phyloP scores from a whole-genome alignment of 1,284 basidiomycete species.

The Mrakiaceae sp. region DNA sequence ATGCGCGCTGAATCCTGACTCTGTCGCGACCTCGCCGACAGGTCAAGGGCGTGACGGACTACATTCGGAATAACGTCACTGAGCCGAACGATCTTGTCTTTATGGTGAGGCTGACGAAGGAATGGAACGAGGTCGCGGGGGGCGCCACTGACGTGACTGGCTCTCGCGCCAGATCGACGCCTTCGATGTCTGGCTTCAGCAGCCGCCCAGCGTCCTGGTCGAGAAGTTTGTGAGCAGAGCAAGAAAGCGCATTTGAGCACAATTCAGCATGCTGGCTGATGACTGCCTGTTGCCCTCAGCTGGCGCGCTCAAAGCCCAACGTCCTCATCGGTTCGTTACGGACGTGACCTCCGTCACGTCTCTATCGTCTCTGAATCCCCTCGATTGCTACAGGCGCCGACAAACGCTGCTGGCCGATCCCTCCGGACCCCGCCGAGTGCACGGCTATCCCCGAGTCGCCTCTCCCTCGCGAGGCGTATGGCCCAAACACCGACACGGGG shows the following conservation, averaged over 20 bases:
- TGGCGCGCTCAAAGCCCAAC: too few species aligned
- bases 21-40: not conserved
- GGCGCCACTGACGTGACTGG: too few species aligned
- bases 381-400: not conserved
- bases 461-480: not conserved
- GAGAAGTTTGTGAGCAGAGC: not conserved
- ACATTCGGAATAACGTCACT: slow-evolving; percentile 3
- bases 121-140: too few species aligned
- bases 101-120: not conserved
- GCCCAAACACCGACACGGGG: not conserved
- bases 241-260: not conserved
- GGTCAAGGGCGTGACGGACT: slow-evolving; percentile 5
- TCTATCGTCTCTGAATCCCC: too few species aligned
- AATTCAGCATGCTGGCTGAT: not conserved
- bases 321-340: too few species aligned
- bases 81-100: not conserved
- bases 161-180: not conserved
- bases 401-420: slow-evolving; percentile 5
- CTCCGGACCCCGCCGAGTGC: slow-evolving; percentile 3
- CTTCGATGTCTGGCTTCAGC: slow-evolving; percentile 13
- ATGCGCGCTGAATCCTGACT: not conserved
- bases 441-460: not conserved
- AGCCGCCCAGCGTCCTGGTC: not conserved
- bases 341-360: too few species aligned
- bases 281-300: not conserved